A percentile compares a stretch with the other conserved stretches of the same genome.
Conservation (phyloP, 371 early-diverging fungal species). For the Parasitella parasitica region DNA sequence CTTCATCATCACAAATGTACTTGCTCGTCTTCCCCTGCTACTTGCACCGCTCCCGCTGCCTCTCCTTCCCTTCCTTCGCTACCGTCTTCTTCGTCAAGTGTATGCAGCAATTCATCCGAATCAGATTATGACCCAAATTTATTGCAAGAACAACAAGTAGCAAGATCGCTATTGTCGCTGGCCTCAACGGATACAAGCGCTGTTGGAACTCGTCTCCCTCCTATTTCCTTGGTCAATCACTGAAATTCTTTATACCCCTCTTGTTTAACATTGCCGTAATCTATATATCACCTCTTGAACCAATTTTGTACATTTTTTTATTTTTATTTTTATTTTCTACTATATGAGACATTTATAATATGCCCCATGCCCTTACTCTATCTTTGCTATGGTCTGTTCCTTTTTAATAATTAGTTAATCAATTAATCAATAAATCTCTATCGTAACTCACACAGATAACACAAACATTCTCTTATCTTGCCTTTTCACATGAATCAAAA, state of each 20-base stretch:
- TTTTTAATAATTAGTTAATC: too few species aligned
- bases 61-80: not conserved
- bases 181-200: conserved; percentile 2
- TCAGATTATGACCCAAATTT: not conserved
- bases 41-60: not conserved
- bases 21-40: not conserved
- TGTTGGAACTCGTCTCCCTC: conserved; percentile 10
- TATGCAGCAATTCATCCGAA: not conserved
- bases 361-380: not conserved
- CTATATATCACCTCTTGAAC: not conserved
- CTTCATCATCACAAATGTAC: not conserved
- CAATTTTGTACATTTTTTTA: not conserved
- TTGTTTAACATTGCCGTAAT: not conserved
- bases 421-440: too few species aligned
- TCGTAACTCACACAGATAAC: too few species aligned
- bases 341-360: not conserved
- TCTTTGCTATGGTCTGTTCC: not conserved
- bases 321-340: not conserved
- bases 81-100: not conserved
- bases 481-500: too few species aligned
- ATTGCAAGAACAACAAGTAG: conserved; percentile 9
- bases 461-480: too few species aligned
- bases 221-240: conserved; percentile 4
- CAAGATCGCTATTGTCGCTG: conserved; percentile 17
- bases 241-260: not conserved